A percentile compares a stretch with the other conserved stretches of the same genome.
These are phyloP conservation scores for Polygonum aviculare DNA, from an alignment of 148 eudicot genomes.

Conservation along the genomic window DNA sequence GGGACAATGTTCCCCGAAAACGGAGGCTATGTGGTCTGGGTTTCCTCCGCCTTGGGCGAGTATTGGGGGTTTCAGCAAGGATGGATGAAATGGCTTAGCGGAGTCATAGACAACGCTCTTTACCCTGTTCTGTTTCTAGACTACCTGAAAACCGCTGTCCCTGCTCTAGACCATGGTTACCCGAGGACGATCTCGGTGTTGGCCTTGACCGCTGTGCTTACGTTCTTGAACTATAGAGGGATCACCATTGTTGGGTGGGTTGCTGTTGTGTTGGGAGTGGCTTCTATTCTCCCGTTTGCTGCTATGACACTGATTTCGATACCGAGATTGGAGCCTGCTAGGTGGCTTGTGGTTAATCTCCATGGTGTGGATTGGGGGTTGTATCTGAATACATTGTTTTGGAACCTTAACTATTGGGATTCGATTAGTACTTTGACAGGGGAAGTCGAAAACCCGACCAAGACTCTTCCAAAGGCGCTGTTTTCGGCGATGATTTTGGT, in stretches of 20 bases:
- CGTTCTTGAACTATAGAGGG: constrained; percentile 12
- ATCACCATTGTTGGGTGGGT: constrained; percentile 16
- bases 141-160: constrained; percentile 11
- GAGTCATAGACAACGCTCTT: constrained; percentile 14
- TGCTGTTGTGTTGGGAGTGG: constrained; percentile 8
- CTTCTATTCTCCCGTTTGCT: constrained; percentile 8
- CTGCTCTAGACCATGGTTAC: constrained; percentile 4
- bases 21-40: constrained; percentile 38
- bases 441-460: constrained; percentile 11
- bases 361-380: constrained; percentile 6
- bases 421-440: constrained; percentile 11
- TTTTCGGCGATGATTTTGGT: constrained; percentile 9
- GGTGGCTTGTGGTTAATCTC: constrained; percentile 11
- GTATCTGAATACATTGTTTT: constrained; percentile 12
- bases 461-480: constrained; percentile 12
- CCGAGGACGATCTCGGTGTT: constrained; percentile 2
- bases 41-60: constrained; percentile 29
- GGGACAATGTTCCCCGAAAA: constrained; percentile 37
- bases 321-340: constrained; percentile 10
- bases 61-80: constrained; percentile 38
- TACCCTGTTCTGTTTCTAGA: constrained; percentile 13
- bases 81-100: constrained; percentile 37
- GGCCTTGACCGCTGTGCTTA: background rate
- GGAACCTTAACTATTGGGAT: constrained; percentile 16
- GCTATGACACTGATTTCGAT: constrained; percentile 9